Evolutionary conservation across 1,284 basidiomycete genomes (phyloP).

Genomic region (Tilletia walkeri): DNA sequence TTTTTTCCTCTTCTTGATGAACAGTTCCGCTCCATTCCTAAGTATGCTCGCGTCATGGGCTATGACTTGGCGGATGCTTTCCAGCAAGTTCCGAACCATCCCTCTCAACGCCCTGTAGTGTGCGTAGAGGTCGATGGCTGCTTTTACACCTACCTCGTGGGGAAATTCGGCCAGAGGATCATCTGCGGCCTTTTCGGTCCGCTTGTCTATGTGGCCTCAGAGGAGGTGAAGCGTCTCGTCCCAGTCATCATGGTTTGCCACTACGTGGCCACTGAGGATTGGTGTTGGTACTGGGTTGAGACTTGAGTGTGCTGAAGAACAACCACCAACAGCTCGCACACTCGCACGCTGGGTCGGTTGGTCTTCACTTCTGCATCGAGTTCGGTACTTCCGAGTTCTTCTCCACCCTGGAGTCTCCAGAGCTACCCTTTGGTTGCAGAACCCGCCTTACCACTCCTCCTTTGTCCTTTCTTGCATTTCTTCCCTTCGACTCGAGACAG

Average conservation of each 20-base stretch:
- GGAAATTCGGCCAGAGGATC: neutral
- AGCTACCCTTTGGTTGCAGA: no score
- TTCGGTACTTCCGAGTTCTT: no score
- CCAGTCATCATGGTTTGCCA: neutral
- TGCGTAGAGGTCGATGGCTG: neutral
- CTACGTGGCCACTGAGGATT: neutral
- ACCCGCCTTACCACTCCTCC: no score
- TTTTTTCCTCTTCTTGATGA: no score
- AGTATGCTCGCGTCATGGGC: neutral
- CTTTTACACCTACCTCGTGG: neutral
- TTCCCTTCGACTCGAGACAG: no score
- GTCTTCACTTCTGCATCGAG: no score
- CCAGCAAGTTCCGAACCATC: slow-evolving; percentile 3
- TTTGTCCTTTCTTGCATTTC: no score
- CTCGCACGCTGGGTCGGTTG: no score
- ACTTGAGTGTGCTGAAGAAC: no score
- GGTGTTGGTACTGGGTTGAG: no score
- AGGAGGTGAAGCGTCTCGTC: neutral
- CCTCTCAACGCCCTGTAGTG: neutral
- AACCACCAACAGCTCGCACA: no score
- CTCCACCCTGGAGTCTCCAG: no score
- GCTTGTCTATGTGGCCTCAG: neutral
- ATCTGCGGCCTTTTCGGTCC: slow-evolving; percentile 3
- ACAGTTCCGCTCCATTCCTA: neutral
- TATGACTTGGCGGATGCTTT: slow-evolving; percentile 1